phyloP scores from a whole-genome alignment of 352 stramenopile species.

The Phytopythium aichiense region DNA sequence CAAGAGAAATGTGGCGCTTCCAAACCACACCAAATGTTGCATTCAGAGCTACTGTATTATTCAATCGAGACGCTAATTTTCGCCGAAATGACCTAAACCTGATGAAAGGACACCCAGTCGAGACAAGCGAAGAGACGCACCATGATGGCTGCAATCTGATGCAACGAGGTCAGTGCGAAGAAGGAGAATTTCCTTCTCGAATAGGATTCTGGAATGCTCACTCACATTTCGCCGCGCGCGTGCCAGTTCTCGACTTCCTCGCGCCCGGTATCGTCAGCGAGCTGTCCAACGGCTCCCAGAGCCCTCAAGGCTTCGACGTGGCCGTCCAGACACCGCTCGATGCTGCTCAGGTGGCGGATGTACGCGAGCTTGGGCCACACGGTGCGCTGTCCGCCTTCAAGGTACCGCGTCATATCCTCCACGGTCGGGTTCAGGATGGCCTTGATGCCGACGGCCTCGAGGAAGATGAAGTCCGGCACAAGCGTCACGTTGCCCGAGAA shows the following conservation, averaged over 20 bases:
- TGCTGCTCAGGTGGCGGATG: slow-evolving; percentile 91
- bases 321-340: slow-evolving; percentile 78
- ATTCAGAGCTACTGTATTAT: too few species aligned
- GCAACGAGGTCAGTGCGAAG: too few species aligned
- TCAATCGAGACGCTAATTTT: too few species aligned
- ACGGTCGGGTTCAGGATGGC: slow-evolving; percentile 80
- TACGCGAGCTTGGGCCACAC: slow-evolving; percentile 91
- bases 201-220: background rate
- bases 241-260: slow-evolving; percentile 5
- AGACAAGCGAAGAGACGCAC: too few species aligned
- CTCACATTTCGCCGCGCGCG: slow-evolving; percentile 1
- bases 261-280: background rate
- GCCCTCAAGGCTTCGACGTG: slow-evolving; percentile 28
- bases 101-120: too few species aligned
- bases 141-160: too few species aligned
- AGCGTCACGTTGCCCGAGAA: slow-evolving; percentile 97
- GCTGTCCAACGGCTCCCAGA: slow-evolving; percentile 1
- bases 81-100: too few species aligned
- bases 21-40: too few species aligned
- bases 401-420: slow-evolving; percentile 70
- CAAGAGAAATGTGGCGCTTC: too few species aligned
- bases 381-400: slow-evolving; percentile 85
- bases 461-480: slow-evolving; percentile 85
- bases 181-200: too few species aligned
- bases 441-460: slow-evolving; percentile 79